Percentiles rank a stretch among this genome's conserved stretches.
Evolutionary conservation across 257 asterid species (phyloP).

Genomic region (Paraleonurus japonicus): DNA sequence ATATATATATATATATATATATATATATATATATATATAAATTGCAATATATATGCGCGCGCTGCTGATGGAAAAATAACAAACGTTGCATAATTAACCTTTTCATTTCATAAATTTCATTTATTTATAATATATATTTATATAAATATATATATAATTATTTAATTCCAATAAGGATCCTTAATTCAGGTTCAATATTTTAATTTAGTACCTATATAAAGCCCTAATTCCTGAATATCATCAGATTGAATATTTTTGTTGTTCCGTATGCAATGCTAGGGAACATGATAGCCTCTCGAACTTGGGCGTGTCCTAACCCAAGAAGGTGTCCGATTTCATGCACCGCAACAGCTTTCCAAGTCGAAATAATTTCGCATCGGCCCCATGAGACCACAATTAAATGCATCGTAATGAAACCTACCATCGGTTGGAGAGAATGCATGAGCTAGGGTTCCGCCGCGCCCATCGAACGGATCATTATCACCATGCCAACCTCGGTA

Average conservation of each 20-base stretch:
- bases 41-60: too few relatives aligned
- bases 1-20: too few relatives aligned
- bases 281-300: slow-evolving; percentile 1
- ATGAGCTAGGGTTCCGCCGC: slow-evolving; percentile 34
- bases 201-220: slow-evolving; percentile 13
- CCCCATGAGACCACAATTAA: slow-evolving; percentile 25
- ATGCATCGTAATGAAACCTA: slow-evolving; percentile 29
- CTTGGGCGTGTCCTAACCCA: slow-evolving; percentile 1
- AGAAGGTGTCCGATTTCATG: slow-evolving; percentile 27
- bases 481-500: slow-evolving; percentile 27
- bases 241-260: background rate
- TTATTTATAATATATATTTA: too few relatives aligned
- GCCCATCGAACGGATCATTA: slow-evolving; percentile 35
- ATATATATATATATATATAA: too few relatives aligned
- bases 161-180: too few relatives aligned
- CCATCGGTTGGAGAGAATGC: slow-evolving; percentile 33
- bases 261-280: background rate
- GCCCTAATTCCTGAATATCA: slow-evolving; percentile 10
- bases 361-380: background rate
- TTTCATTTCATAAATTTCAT: too few relatives aligned
- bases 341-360: slow-evolving; percentile 5
- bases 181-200: too few relatives aligned
- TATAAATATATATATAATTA: too few relatives aligned
- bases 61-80: too few relatives aligned
- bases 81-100: too few relatives aligned